Percentiles rank a stretch among this genome's conserved stretches.
Conservation (phyloP, 2,329 filamentous ascomycete species). For the Colletotrichum chrysophilum region DNA sequence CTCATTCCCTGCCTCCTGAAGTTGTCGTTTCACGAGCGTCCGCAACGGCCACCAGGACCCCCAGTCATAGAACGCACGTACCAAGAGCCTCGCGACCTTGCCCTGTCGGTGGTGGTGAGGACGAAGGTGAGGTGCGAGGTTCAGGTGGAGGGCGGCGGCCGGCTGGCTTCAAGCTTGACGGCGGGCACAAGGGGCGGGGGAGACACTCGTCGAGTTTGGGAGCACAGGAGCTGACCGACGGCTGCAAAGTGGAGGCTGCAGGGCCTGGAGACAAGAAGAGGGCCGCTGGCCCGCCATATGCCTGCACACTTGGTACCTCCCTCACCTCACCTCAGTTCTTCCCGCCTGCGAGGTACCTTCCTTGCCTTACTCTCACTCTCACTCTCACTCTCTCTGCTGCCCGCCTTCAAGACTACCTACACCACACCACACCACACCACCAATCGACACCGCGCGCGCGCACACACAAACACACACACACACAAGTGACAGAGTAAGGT, state of each 20-base stretch:
- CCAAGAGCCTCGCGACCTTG: slow-evolving; percentile 13
- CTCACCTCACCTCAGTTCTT: not conserved
- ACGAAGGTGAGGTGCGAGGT: not conserved
- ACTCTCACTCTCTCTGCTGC: not conserved
- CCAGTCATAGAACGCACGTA: slow-evolving; percentile 1
- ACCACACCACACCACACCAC: not conserved
- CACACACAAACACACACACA: not conserved
- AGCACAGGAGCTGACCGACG: not conserved
- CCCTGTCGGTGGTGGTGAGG: slow-evolving; percentile 17
- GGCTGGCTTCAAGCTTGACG: not conserved
- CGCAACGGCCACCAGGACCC: slow-evolving; percentile 19
- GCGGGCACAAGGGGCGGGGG: not conserved
- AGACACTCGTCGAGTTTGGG: not conserved
- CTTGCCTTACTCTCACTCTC: not conserved
- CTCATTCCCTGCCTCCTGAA: slow-evolving; percentile 16
- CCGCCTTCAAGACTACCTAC: not conserved
- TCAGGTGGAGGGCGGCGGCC: not conserved
- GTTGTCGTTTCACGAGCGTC: slow-evolving; percentile 21
- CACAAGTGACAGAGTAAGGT: not conserved
- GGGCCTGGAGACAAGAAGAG: not conserved
- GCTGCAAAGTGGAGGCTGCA: not conserved
- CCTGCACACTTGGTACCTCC: not conserved
- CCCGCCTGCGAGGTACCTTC: not conserved
- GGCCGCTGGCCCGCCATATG: not conserved
- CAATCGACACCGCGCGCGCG: not conserved